These are phyloP conservation scores for Pyrenochaeta sp. DNA, from an alignment of 2,329 filamentous ascomycete species.

Conservation along the genomic window DNA sequence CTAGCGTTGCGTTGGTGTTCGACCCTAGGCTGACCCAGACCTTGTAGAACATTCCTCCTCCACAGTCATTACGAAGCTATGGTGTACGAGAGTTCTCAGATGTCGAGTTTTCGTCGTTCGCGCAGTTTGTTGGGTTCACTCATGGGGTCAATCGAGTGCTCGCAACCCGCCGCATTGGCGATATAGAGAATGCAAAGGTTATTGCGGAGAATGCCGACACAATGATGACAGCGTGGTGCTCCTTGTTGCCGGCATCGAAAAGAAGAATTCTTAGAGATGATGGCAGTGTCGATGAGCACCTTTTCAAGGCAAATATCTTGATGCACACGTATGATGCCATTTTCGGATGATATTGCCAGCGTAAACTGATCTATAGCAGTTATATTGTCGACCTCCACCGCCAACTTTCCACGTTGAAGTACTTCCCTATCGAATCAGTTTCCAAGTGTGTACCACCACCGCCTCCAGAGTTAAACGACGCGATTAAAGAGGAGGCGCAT, in stretches of 20 bases:
- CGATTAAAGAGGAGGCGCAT: constrained; percentile 22
- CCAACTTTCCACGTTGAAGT: constrained; percentile 23
- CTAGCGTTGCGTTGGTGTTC: too few relatives aligned
- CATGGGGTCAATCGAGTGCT: constrained; percentile 79
- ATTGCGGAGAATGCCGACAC: constrained; percentile 52
- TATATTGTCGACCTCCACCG: constrained; percentile 35
- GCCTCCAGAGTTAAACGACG: constrained; percentile 20
- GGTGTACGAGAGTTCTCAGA: constrained; percentile 76
- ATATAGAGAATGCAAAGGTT: constrained; percentile 19
- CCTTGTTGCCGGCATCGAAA: constrained; percentile 77
- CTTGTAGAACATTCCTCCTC: constrained; percentile 27
- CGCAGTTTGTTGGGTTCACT: constrained; percentile 80
- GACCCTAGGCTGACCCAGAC: not conserved
- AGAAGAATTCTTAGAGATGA: constrained; percentile 70
- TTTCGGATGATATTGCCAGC: too few relatives aligned
- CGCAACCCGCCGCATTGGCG: constrained; percentile 30
- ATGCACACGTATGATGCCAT: constrained; percentile 21
- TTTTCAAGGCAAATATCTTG: constrained; percentile 74
- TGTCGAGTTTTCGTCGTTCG: constrained; percentile 80
- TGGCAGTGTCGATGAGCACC: constrained; percentile 80
- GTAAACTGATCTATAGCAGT: constrained; percentile 2
- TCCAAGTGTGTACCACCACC: constrained; percentile 33
- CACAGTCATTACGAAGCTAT: constrained; percentile 71
- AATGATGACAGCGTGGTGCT: constrained; percentile 74
- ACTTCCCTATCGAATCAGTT: constrained; percentile 25